Percentiles rank a stretch among this genome's conserved stretches.
These are phyloP conservation scores for Leucoagaricus sp. DNA, from an alignment of 1,284 basidiomycete genomes.

Conservation along the genomic window DNA sequence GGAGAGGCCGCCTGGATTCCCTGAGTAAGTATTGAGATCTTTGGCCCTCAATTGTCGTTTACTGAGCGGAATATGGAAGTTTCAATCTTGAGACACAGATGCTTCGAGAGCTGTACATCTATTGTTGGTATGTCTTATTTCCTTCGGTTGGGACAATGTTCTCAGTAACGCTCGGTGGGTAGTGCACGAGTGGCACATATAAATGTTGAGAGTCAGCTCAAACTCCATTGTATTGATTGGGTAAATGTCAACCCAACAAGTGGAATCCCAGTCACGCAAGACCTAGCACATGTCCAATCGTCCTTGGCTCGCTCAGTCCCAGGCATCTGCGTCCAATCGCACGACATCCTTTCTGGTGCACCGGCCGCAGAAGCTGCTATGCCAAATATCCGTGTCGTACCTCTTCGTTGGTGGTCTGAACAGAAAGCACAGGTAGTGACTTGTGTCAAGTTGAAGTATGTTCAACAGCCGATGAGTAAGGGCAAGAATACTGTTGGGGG, in stretches of 20 bases:
- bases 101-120: constrained; percentile 74
- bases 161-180: neutral
- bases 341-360: constrained; percentile 77
- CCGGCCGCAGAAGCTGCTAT: constrained; percentile 87
- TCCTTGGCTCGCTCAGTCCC: constrained; percentile 76
- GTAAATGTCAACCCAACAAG: constrained; percentile 68
- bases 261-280: constrained; percentile 41
- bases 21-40: neutral
- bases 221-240: constrained; percentile 78
- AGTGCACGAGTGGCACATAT: constrained; percentile 91
- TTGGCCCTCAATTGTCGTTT: neutral
- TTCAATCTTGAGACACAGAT: constrained; percentile 71
- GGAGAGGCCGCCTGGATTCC: constrained; percentile 9
- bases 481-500: constrained; percentile 65
- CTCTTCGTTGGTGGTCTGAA: constrained; percentile 89
- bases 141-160: neutral
- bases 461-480: constrained; percentile 80
- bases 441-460: constrained; percentile 85
- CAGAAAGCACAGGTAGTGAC: constrained; percentile 77
- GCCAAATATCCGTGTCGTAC: constrained; percentile 87
- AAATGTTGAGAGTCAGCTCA: constrained; percentile 87
- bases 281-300: constrained; percentile 60
- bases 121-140: constrained; percentile 63
- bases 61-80: constrained; percentile 33
- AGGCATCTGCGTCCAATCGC: constrained; percentile 79